A percentile compares a stretch with the other conserved stretches of the same genome.
These are phyloP conservation scores for Leccinum uliginosum DNA, from an alignment of 768 basidiomycete species.

Conservation along the genomic window DNA sequence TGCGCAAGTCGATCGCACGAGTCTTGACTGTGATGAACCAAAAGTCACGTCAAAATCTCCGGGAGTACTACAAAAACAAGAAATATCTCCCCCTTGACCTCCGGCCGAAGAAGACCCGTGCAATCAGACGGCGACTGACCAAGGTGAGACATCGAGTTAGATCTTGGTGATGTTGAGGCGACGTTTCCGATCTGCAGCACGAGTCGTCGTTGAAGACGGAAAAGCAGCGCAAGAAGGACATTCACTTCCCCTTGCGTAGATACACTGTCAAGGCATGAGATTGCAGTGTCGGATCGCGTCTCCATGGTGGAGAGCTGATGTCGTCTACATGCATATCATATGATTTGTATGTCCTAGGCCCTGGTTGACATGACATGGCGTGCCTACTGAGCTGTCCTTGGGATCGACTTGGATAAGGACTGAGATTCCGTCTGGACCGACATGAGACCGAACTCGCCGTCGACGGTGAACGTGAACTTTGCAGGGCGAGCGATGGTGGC, in stretches of 20 bases:
- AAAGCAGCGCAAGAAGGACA: constrained; percentile 91
- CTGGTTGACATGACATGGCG: constrained; percentile 32
- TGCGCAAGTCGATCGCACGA: constrained; percentile 98
- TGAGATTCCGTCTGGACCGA: background rate
- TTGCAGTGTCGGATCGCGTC: constrained; percentile 19
- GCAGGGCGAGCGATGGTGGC: background rate
- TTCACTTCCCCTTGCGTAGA: constrained; percentile 90
- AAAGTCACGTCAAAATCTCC: constrained; percentile 94
- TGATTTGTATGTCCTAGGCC: constrained; percentile 38
- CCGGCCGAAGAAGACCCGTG: constrained; percentile 96
- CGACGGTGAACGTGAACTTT: background rate
- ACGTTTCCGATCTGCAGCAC: constrained; percentile 44
- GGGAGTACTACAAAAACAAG: constrained; percentile 97
- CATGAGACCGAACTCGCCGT: background rate
- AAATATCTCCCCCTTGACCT: constrained; percentile 97
- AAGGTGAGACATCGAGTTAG: constrained; percentile 49
- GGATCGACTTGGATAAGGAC: constrained; percentile 1
- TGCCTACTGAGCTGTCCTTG: constrained; percentile 17
- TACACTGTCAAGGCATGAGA: constrained; percentile 91
- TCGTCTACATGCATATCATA: constrained; percentile 27
- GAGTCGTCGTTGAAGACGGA: constrained; percentile 84
- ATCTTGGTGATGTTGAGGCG: constrained; percentile 2
- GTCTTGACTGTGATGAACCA: constrained; percentile 98
- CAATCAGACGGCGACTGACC: constrained; percentile 92
- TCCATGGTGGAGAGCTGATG: constrained; percentile 15